Evolutionary conservation across 805 yeast species (phyloP), one percentile per base, ranked within the genome.

Genomic region (Candida germanica): DNA sequence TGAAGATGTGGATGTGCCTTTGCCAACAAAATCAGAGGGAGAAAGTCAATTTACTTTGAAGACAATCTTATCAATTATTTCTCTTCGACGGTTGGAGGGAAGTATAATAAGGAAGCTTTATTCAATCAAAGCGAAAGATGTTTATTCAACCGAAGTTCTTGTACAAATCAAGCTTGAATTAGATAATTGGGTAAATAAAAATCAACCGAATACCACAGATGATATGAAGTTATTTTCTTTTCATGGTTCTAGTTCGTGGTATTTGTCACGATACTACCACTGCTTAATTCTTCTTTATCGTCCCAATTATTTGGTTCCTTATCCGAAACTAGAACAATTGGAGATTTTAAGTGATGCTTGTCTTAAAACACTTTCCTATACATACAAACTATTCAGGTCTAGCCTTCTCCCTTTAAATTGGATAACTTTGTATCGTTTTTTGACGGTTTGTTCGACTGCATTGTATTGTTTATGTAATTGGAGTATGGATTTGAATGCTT

Each of bases 301-400:
- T 34, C 79, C 79, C 4, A 72, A 77, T 3, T 66, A 66, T 26
- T 50, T 75, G 29, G 60, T 66, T 7, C 77, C 79, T 3, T 55
- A 56, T 7, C 75, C 78, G 2, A 53, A 69, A 0, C 44, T 56
- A 10, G 64, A 61, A 15, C 58, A 63, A 5, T 38, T 75, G 23
- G 59, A 66, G n/a, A 54, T 59, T 9, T 43, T 75, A 31, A 73
- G 77, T 0, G 68, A 66, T 27, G 64, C 66, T 11, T 70, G 75
- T 36, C 47, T 72, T 10, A 68, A 71, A 31, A 66, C 70, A 9
- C 49, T 73, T 29, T 65, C 75, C 13, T 68, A 64, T 46, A 68
- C 73, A 1, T 72, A 72, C 51, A 64, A 61, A 27, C 43, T 73
- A 3, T 73, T 68, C 52, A 62, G 66, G 26, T 58, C 68, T 7